Percentiles rank a stretch among this genome's conserved stretches.
Evolutionary conservation across 2,329 filamentous ascomycete species (phyloP).

Genomic region (Claviceps purpurea): DNA sequence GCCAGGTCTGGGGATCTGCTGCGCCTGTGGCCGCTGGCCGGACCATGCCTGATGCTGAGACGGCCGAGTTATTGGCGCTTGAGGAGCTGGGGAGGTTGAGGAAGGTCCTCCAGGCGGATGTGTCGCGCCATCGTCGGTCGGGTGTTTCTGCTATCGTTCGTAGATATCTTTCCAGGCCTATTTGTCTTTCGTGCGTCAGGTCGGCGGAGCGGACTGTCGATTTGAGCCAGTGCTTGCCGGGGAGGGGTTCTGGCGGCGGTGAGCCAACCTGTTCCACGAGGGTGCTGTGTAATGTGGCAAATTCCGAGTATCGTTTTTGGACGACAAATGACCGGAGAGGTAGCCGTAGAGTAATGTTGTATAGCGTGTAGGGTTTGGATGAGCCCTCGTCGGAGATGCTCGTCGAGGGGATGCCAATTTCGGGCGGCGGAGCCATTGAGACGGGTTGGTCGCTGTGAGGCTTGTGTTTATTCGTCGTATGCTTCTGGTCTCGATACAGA

Average conservation of each 20-base stretch:
- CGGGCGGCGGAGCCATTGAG: constrained; percentile 49
- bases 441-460: neutral
- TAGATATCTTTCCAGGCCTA: constrained; percentile 57
- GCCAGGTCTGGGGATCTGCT: constrained; percentile 55
- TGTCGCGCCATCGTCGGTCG: constrained; percentile 66
- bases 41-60: constrained; percentile 31
- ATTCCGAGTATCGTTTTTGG: constrained; percentile 75
- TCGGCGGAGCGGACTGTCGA: constrained; percentile 56
- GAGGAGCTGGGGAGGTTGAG: constrained; percentile 48
- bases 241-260: constrained; percentile 54
- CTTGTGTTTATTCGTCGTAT: neutral
- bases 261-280: constrained; percentile 46
- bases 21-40: constrained; percentile 27
- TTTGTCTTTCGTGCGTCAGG: constrained; percentile 57
- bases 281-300: constrained; percentile 49
- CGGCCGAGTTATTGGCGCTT: constrained; percentile 34
- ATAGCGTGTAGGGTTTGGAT: constrained; percentile 59
- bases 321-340: constrained; percentile 64
- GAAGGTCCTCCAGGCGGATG: constrained; percentile 58
- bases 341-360: constrained; percentile 65
- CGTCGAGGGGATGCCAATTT: constrained; percentile 56
- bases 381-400: constrained; percentile 37
- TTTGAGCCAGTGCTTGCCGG: constrained; percentile 64
- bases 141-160: constrained; percentile 56
- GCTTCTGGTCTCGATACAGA: neutral